Percentiles rank a stretch among this genome's conserved stretches.
These are phyloP conservation scores for Penicillium riverlandense DNA, from an alignment of 495 filamentous ascomycete species.

Conservation along the genomic window DNA sequence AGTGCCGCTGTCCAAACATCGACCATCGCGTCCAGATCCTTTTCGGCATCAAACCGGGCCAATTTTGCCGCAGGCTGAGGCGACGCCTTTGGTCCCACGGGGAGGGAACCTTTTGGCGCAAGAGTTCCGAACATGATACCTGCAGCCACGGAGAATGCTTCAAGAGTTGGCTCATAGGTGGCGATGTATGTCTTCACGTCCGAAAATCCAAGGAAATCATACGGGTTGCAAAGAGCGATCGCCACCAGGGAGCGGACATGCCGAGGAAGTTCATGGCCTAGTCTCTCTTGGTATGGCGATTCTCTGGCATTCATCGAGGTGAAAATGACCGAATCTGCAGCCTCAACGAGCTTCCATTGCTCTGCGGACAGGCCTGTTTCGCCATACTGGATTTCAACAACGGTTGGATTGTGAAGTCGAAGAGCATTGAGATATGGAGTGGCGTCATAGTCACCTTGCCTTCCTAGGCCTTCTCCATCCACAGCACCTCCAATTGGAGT, in stretches of 20 bases:
- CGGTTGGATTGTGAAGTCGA: conserved; percentile 10
- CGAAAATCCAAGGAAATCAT: conserved; percentile 38
- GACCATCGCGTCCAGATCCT: conserved; percentile 24
- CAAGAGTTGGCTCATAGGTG: conserved; percentile 42
- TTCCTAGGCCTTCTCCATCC: conserved; percentile 35
- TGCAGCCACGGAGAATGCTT: conserved; percentile 35
- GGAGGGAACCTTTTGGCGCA: conserved; percentile 27
- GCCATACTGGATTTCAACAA: conserved; percentile 30
- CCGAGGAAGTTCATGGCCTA: conserved; percentile 28
- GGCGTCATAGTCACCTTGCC: conserved; percentile 25
- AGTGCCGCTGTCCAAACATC: conserved; percentile 33
- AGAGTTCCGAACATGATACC: conserved; percentile 33
- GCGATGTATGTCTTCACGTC: conserved; percentile 38
- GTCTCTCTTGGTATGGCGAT: conserved; percentile 28
- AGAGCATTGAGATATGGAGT: conserved; percentile 29
- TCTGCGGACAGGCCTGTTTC: conserved; percentile 18
- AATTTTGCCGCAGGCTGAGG: conserved; percentile 12
- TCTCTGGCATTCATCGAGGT: conserved; percentile 37
- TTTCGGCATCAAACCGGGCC: conserved; percentile 9
- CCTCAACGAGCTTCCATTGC: conserved; percentile 21
- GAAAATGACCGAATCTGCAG: conserved; percentile 36
- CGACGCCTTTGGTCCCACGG: conserved; percentile 18
- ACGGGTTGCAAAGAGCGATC: conserved; percentile 41
- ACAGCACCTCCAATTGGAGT: conserved; percentile 37
- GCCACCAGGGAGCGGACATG: conserved; percentile 23